phyloP scores from a whole-genome alignment of 2,329 filamentous ascomycete species.

The Pseudogymnoascus sp. region DNA sequence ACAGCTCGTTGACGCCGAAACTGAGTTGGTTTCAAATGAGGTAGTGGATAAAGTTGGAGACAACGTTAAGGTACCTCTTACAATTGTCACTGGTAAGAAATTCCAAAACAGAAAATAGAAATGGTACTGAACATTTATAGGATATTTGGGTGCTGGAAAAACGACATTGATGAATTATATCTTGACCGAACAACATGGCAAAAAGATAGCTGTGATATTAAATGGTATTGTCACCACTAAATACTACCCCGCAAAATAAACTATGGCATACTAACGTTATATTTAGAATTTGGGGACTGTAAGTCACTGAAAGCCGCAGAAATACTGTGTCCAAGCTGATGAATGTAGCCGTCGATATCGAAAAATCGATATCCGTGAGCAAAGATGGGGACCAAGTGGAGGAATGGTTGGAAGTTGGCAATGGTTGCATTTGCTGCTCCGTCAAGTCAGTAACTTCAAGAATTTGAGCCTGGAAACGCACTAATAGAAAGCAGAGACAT shows the following conservation, averaged over 20 bases:
- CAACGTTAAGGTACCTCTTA: conserved; percentile 66
- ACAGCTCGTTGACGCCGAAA: conserved; percentile 46
- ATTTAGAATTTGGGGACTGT: conserved; percentile 72
- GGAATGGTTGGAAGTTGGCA: conserved; percentile 93
- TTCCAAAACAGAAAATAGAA: conserved; percentile 2
- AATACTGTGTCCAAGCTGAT: background rate
- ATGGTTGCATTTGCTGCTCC: conserved; percentile 95
- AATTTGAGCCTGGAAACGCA: background rate
- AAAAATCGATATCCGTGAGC: conserved; percentile 89
- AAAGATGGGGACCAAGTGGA: conserved; percentile 74
- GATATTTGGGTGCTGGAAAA: conserved; percentile 92
- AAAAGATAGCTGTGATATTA: conserved; percentile 95
- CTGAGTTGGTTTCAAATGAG: conserved; percentile 24
- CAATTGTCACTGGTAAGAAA: conserved; percentile 65
- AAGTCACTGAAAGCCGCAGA: conserved; percentile 28
- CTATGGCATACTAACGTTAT: background rate
- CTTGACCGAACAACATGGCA: conserved; percentile 86
- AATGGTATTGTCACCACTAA: conserved; percentile 50
- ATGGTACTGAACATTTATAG: conserved; percentile 35
- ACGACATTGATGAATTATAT: conserved; percentile 96
- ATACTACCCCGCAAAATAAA: background rate
- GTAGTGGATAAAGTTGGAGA: conserved; percentile 39
- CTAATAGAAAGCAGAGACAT: conserved; percentile 53
- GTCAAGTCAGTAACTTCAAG: conserved; percentile 60
- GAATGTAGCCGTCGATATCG: conserved; percentile 68